Percentiles rank a stretch among this genome's conserved stretches.
These are phyloP conservation scores for Pisolithus marmoratus DNA, from an alignment of 768 basidiomycete species.

Conservation along the genomic window DNA sequence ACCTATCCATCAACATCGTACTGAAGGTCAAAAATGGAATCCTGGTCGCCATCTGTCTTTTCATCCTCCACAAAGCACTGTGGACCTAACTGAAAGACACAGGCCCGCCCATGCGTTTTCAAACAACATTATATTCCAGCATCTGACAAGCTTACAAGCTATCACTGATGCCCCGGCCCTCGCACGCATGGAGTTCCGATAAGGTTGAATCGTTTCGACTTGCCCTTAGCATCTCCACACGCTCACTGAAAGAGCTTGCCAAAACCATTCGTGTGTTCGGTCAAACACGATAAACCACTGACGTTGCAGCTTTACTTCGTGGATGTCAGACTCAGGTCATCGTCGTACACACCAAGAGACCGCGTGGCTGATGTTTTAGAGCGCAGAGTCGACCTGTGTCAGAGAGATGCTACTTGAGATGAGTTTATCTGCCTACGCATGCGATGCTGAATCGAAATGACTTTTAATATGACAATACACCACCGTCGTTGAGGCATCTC, in stretches of 20 bases:
- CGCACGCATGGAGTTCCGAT: no score
- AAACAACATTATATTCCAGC: conserved; percentile 10
- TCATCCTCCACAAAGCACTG: not conserved
- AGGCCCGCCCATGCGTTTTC: conserved; percentile 18
- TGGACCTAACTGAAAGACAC: conserved; percentile 9
- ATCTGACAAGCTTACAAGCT: conserved; percentile 8
- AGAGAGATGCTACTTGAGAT: conserved; percentile 36
- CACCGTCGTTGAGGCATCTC: conserved; percentile 23
- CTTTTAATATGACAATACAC: conserved; percentile 32
- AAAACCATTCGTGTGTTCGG: conserved; percentile 30
- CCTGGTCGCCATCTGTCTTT: conserved; percentile 54
- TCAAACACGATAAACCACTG: conserved; percentile 21
- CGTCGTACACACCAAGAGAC: conserved; percentile 24
- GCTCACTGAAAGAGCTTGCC: conserved; percentile 34
- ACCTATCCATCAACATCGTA: conserved; percentile 59
- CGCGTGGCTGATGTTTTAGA: no score
- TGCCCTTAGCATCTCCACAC: conserved; percentile 11
- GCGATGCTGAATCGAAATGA: not conserved
- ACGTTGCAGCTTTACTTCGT: conserved; percentile 19
- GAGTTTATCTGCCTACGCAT: conserved; percentile 1
- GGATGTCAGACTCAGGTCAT: conserved; percentile 19
- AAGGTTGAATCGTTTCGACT: no score
- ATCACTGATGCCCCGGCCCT: no score
- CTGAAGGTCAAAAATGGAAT: conserved; percentile 44
- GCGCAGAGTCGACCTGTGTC: conserved; percentile 15